Percentiles rank a stretch among this genome's conserved stretches.
Evolutionary conservation across 768 basidiomycete genomes (phyloP).

Genomic region (Boletus subcaerulescens): DNA sequence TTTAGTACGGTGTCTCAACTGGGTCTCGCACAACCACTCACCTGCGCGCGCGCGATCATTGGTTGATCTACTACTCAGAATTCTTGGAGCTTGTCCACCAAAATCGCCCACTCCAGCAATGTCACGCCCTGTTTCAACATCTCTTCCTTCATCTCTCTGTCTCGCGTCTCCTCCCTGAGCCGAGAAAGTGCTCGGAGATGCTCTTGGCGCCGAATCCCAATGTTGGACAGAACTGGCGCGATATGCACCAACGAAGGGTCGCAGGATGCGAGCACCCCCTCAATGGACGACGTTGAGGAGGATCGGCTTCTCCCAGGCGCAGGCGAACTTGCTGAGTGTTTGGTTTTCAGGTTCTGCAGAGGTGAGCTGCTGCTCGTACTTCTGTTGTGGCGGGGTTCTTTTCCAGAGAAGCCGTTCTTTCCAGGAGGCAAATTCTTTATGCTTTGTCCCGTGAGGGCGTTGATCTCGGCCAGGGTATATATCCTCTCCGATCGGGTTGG

Average conservation of each 20-base stretch:
- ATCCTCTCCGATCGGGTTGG: conserved; percentile 33
- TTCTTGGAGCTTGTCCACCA: conserved; percentile 59
- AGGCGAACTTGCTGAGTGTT: conserved; percentile 10
- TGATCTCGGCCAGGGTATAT: conserved; percentile 33
- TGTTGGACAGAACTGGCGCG: conserved; percentile 48
- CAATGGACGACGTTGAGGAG: conserved; percentile 42
- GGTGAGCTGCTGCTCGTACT: conserved; percentile 23
- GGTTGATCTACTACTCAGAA: conserved; percentile 19
- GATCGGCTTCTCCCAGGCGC: conserved; percentile 25
- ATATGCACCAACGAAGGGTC: conserved; percentile 66
- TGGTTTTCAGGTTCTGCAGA: conserved; percentile 12
- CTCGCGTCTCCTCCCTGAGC: conserved; percentile 62
- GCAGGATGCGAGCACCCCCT: conserved; percentile 56
- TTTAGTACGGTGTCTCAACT: too few relatives aligned
- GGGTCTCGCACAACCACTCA: too few relatives aligned
- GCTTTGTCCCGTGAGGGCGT: conserved; percentile 29
- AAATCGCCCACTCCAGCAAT: conserved; percentile 75
- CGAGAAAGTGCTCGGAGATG: conserved; percentile 62
- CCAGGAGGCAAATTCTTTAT: conserved; percentile 24
- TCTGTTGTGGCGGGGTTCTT: conserved; percentile 12
- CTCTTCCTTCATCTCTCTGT: conserved; percentile 67
- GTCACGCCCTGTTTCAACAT: conserved; percentile 67
- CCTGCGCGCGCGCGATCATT: too few relatives aligned
- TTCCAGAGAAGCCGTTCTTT: conserved; percentile 7
- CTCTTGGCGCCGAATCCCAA: conserved; percentile 59